phyloP scores from a whole-genome alignment of 345 rosid genomes.

The Viola odorata region DNA sequence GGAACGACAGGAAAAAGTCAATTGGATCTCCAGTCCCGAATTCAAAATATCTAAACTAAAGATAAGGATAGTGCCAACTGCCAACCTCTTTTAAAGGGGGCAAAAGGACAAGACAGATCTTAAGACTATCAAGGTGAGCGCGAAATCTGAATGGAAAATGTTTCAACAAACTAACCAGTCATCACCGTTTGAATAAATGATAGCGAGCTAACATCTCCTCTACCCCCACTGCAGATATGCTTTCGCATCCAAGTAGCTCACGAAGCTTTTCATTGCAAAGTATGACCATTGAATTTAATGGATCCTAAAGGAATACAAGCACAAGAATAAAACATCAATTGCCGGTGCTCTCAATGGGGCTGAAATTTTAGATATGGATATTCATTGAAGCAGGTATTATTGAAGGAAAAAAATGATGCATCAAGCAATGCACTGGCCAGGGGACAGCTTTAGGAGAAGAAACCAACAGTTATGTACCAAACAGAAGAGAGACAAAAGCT shows the following conservation, averaged over 20 bases:
- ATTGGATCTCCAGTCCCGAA: no score
- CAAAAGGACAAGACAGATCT: not conserved
- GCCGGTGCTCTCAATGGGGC: not conserved
- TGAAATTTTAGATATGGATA: not conserved
- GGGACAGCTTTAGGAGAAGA: not conserved
- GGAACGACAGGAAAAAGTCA: no score
- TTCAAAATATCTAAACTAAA: not conserved
- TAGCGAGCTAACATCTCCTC: constrained; percentile 58
- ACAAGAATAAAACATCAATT: constrained; percentile 5
- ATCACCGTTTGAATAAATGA: constrained; percentile 59
- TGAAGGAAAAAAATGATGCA: not conserved
- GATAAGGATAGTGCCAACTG: not conserved
- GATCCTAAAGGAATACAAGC: constrained; percentile 45
- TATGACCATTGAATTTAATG: constrained; percentile 69
- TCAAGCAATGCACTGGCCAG: not conserved
- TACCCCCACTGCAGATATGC: constrained; percentile 80
- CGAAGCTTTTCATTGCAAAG: constrained; percentile 68
- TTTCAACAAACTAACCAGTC: constrained; percentile 32
- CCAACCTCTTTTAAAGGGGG: not conserved
- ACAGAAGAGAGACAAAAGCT: not conserved
- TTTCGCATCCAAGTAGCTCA: constrained; percentile 81
- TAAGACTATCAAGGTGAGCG: no score
- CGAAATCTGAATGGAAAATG: not conserved
- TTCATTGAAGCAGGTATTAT: no score
- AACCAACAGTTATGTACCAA: no score